A percentile compares a stretch with the other conserved stretches of the same genome.
Conservation (phyloP, 345 rosid genomes). For the Chamaenerion angustifolium region DNA sequence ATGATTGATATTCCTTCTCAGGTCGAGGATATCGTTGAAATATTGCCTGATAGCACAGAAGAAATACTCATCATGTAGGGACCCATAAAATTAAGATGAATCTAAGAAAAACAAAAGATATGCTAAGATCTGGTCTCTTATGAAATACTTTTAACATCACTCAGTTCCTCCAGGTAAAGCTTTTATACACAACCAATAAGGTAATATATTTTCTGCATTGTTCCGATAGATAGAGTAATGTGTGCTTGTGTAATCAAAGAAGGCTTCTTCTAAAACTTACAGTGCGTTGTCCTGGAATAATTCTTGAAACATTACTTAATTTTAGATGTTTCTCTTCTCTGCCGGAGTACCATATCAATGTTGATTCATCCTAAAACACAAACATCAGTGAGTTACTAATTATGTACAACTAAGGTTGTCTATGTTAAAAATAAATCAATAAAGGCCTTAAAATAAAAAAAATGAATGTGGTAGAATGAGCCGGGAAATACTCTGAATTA, state of each 20-base stretch:
- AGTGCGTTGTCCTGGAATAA: slow-evolving; percentile 90
- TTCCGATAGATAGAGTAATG: no score
- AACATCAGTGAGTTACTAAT: neutral
- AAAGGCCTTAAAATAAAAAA: neutral
- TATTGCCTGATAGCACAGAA: slow-evolving; percentile 46
- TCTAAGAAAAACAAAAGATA: neutral
- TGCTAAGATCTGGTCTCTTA: neutral
- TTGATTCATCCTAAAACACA: slow-evolving; percentile 63
- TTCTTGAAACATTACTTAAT: slow-evolving; percentile 50
- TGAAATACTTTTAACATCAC: no score
- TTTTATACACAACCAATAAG: no score
- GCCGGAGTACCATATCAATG: slow-evolving; percentile 86
- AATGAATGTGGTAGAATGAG: neutral
- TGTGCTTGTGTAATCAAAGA: no score
- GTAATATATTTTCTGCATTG: no score
- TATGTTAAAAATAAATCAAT: no score
- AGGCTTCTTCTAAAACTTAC: slow-evolving; percentile 32
- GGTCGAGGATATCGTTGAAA: slow-evolving; percentile 93
- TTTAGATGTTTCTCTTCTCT: slow-evolving; percentile 64
- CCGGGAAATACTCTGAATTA: neutral
- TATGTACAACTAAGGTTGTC: neutral
- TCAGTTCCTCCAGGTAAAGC: no score
- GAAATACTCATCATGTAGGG: neutral
- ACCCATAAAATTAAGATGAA: slow-evolving; percentile 1
- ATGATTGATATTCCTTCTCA: slow-evolving; percentile 95